phyloP scores from a whole-genome alignment of 371 early-diverging fungal species.

The Rhizopus sp. region DNA sequence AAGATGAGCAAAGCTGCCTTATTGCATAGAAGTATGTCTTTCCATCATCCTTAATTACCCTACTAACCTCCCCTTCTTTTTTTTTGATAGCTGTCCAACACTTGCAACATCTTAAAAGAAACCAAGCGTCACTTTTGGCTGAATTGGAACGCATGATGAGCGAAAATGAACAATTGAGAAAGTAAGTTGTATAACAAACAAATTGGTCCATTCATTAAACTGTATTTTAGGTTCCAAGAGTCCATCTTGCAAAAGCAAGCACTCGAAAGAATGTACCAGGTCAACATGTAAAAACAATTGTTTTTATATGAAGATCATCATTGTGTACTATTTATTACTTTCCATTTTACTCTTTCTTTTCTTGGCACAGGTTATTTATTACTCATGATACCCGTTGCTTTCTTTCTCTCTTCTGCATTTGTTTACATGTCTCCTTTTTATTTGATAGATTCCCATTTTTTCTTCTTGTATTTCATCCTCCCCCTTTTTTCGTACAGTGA shows the following conservation, averaged over 20 bases:
- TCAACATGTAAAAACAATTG: conserved; percentile 40
- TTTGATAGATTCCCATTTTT: conserved; percentile 2
- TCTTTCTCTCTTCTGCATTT: conserved; percentile 1
- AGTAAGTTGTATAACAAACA: conserved; percentile 22
- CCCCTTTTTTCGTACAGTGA: neutral
- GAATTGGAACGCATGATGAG: conserved; percentile 47
- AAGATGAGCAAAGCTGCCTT: conserved; percentile 62
- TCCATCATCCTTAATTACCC: neutral
- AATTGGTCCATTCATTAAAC: neutral
- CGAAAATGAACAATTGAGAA: conserved; percentile 53
- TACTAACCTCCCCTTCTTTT: neutral
- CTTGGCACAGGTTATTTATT: conserved; percentile 9
- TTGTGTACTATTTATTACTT: conserved; percentile 3
- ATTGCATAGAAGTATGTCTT: conserved; percentile 50
- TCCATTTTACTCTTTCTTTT: conserved; percentile 1
- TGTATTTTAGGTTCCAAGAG: conserved; percentile 42
- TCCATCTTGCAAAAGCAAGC: conserved; percentile 53
- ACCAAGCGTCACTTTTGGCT: conserved; percentile 43
- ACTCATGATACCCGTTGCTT: conserved; percentile 2
- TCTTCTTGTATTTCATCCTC: neutral
- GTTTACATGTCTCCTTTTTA: neutral
- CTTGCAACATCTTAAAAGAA: conserved; percentile 50
- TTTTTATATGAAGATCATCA: neutral
- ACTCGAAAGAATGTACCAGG: conserved; percentile 55
- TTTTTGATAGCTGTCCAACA: conserved; percentile 56